Percentiles rank a stretch among this genome's conserved stretches.
phyloP scores from a whole-genome alignment of 1,284 basidiomycete genomes.

The Moesziomyces antarcticus region DNA sequence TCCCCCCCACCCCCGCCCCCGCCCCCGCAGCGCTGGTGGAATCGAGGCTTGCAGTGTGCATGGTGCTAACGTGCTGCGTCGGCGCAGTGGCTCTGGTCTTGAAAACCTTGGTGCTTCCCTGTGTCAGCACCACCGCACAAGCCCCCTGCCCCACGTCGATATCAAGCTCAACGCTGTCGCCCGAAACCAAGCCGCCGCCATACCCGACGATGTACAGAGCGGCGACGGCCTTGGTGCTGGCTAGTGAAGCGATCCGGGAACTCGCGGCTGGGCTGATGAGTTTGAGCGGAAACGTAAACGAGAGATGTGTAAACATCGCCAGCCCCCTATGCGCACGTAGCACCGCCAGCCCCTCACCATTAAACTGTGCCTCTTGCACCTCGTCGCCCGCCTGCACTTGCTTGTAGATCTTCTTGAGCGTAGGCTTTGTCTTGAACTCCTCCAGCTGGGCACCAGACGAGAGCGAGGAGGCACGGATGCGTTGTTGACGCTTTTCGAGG shows the following conservation, averaged over 20 bases:
- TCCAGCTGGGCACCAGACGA: constrained; percentile 5
- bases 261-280: constrained; percentile 77
- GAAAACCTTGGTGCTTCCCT: constrained; percentile 73
- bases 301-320: constrained; percentile 76
- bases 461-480: constrained; percentile 28
- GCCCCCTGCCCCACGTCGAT: constrained; percentile 75
- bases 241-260: constrained; percentile 65
- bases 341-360: constrained; percentile 47
- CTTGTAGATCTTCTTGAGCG: constrained; percentile 44
- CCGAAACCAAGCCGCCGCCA: constrained; percentile 91
- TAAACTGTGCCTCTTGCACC: constrained; percentile 8
- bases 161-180: constrained; percentile 78
- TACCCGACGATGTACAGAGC: constrained; percentile 86
- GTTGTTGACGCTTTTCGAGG: constrained; percentile 65
- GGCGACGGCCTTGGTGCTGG: constrained; percentile 70
- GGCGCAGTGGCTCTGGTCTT: constrained; percentile 35
- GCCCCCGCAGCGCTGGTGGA: neutral
- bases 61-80: constrained; percentile 15
- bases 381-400: constrained; percentile 4
- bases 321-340: constrained; percentile 2
- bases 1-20: neutral
- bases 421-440: constrained; percentile 29
- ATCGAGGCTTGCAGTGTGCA: constrained; percentile 3
- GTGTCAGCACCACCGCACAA: constrained; percentile 79
- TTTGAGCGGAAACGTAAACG: constrained; percentile 89